phyloP scores from a whole-genome alignment of 2,329 filamentous ascomycete species.

The Monosporascus sp. region DNA sequence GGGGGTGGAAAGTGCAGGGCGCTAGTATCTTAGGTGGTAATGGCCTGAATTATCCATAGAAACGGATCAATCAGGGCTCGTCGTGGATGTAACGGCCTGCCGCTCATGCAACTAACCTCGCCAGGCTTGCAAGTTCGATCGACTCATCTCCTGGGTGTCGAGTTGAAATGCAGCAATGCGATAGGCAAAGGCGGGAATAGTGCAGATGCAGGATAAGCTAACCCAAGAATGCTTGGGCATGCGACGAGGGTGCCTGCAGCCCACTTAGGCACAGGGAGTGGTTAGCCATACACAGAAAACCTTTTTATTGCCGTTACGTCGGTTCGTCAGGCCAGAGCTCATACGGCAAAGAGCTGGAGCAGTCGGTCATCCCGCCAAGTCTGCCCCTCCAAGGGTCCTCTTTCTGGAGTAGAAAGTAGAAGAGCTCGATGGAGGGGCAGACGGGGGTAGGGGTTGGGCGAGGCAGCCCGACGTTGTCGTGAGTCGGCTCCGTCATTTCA shows the following conservation, averaged over 20 bases:
- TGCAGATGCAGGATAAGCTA: slow-evolving; percentile 17
- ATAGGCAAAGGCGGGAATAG: slow-evolving; percentile 12
- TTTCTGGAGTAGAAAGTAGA: background rate
- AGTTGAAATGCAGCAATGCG: slow-evolving; percentile 16
- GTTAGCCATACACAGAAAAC: slow-evolving; percentile 10
- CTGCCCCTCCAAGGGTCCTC: slow-evolving; percentile 15
- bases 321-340: background rate
- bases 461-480: slow-evolving; percentile 1
- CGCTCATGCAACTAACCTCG: slow-evolving; percentile 4
- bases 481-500: slow-evolving; percentile 15
- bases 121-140: slow-evolving; percentile 8
- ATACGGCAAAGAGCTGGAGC: background rate
- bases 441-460: slow-evolving; percentile 5
- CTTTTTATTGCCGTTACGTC: background rate
- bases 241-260: slow-evolving; percentile 16
- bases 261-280: slow-evolving; percentile 2
- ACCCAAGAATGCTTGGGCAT: slow-evolving; percentile 9
- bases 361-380: background rate
- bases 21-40: background rate
- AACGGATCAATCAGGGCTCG: slow-evolving; percentile 3
- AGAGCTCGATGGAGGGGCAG: slow-evolving; percentile 10
- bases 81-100: slow-evolving; percentile 3
- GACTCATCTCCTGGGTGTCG: slow-evolving; percentile 16
- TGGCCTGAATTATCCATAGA: background rate
- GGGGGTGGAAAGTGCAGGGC: background rate